Evolutionary conservation across 2,329 filamentous ascomycete genomes (phyloP).

Genomic region (Trichoderma sp.): DNA sequence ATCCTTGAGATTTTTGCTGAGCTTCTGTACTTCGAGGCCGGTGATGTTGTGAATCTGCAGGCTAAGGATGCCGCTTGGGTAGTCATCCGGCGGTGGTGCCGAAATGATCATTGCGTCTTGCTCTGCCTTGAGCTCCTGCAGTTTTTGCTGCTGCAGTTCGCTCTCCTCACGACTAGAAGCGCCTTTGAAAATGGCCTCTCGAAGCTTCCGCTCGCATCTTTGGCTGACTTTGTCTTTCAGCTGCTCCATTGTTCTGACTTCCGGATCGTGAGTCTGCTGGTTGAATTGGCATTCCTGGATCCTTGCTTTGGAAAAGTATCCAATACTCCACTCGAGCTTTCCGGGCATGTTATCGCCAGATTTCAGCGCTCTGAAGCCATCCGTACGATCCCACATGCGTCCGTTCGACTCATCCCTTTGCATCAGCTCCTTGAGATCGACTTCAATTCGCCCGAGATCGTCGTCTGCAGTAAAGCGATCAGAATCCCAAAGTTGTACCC

Average conservation of each 20-base stretch:
- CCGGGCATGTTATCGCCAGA: conserved; percentile 69
- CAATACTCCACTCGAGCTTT: conserved; percentile 68
- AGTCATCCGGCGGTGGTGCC: conserved; percentile 62
- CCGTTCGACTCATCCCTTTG: conserved; percentile 59
- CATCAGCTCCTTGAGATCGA: conserved; percentile 68
- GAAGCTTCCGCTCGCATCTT: conserved; percentile 61
- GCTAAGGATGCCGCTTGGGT: conserved; percentile 66
- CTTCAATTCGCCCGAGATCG: conserved; percentile 71
- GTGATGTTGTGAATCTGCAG: conserved; percentile 74
- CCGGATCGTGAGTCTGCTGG: conserved; percentile 60
- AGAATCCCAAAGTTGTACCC: conserved; percentile 74
- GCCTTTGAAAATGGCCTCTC: conserved; percentile 56
- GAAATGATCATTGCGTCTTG: conserved; percentile 68
- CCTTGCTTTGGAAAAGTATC: conserved; percentile 68
- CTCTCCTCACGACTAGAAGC: conserved; percentile 55
- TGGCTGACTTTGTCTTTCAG: conserved; percentile 59
- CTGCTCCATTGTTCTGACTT: conserved; percentile 59
- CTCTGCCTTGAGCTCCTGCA: conserved; percentile 63
- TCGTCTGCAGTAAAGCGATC: conserved; percentile 73
- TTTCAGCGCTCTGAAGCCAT: conserved; percentile 66
- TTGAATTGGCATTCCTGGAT: conserved; percentile 64
- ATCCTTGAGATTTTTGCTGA: conserved; percentile 52
- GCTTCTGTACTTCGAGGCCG: conserved; percentile 62
- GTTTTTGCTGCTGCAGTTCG: conserved; percentile 68
- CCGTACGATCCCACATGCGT: conserved; percentile 62